Evolutionary conservation across 2,329 filamentous ascomycete genomes (phyloP).

Genomic region (Didymosphaeria variabile): DNA sequence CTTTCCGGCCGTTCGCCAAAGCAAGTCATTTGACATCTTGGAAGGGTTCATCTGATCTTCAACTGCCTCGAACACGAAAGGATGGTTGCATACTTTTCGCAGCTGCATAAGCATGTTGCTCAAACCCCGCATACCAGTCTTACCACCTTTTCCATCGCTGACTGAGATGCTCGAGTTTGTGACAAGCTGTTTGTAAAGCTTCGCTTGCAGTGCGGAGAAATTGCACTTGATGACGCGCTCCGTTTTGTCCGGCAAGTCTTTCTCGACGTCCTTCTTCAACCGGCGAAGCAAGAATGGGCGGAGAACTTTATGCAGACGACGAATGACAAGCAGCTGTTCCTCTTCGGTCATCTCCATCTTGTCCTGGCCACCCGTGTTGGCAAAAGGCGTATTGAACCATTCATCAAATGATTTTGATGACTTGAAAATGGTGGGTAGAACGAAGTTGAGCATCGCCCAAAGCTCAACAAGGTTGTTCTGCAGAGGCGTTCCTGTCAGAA

Average conservation of each 20-base stretch:
- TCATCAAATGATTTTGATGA: conserved; percentile 98
- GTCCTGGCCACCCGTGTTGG: conserved; percentile 96
- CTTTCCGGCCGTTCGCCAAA: conserved; percentile 97
- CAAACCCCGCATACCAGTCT: conserved; percentile 90
- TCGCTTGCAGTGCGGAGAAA: conserved; percentile 92
- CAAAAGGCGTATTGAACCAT: conserved; percentile 99
- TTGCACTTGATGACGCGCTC: conserved; percentile 99
- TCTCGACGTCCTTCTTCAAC: conserved; percentile 99
- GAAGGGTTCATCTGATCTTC: conserved; percentile 97
- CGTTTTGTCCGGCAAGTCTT: conserved; percentile 97
- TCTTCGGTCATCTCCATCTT: conserved; percentile 99
- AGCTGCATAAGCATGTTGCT: conserved; percentile 99
- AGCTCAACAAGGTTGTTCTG: conserved; percentile 97
- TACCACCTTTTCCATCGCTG: conserved; percentile 93
- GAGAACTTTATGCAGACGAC: conserved; percentile 96
- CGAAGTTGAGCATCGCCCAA: conserved; percentile 98
- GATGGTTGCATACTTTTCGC: conserved; percentile 98
- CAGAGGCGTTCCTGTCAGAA: conserved; percentile 94
- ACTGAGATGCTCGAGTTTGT: conserved; percentile 94
- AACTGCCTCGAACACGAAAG: conserved; percentile 97
- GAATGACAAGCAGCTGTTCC: conserved; percentile 98
- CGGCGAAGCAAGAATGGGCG: conserved; percentile 96
- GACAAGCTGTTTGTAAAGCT: conserved; percentile 96
- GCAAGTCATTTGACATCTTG: conserved; percentile 85
- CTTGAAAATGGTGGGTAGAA: conserved; percentile 98